Evolutionary conservation across 148 eudicot genomes (phyloP), one percentile per base, ranked within the genome.

Genomic region (Chenopodium quinoa): DNA sequence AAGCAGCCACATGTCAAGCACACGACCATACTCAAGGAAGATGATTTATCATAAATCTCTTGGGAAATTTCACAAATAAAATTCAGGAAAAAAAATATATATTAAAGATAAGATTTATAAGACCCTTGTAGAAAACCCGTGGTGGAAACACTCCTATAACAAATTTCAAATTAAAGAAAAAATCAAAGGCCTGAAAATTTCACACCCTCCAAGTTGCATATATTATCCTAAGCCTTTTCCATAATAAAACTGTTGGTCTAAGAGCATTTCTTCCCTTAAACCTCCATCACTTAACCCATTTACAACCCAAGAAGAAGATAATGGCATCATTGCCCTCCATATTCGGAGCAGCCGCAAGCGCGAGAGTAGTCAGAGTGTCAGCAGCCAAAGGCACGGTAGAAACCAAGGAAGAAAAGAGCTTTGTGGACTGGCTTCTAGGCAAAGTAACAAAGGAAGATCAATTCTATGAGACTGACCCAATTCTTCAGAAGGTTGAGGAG

Each of bases 1-100:
- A 19, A 64, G n/a, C 31, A 32, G 78, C 86, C 89, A 86, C 86
- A 84, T 88, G 86, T 82, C 82, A 82, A 67, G 31, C 73, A 70
- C 47, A 71, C 20, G 63, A 80, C 85, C 89, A 83, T 89, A 83
- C 25, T 80, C 25, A 19, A 54, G 29, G 9, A 83, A 64, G 70
- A 83, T 75, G 74, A 67, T 14, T 65, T 78, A 50, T 78, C 71
- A 82, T 69, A 17, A 69, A 25, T 72, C 50, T 54, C 44, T 37
- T 47, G 29, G n/a, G 25, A 58, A 29, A 22, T 16, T 68, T 54
- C 32, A 48, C 27, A 68, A 29, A n/a, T 4, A 40, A 32, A 70
- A 76, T n/a, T n/a, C 10, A 22, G 11, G 34, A 31, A 17, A 9
- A 9, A 29, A 25, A 32, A 75, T 9, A 20, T 54, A 56, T 37